A percentile compares a stretch with the other conserved stretches of the same genome.
Conservation (phyloP, 139 green algal genomes). For the Picochlorum costavermella region DNA sequence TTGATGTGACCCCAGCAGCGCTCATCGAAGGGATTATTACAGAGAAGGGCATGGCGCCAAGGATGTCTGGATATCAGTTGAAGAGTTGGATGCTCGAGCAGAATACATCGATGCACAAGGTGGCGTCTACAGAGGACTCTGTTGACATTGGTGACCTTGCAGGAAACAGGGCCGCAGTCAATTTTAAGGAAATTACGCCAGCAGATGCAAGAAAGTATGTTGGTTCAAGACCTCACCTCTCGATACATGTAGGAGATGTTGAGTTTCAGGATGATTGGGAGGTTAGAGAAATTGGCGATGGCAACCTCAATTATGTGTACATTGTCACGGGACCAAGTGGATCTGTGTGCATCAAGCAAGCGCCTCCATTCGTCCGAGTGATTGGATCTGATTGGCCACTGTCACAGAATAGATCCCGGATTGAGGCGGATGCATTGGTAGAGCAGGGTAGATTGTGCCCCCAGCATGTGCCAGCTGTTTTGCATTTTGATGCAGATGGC, state of each 20-base stretch:
- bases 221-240: constrained; percentile 32
- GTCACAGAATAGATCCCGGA: constrained; percentile 62
- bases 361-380: constrained; percentile 82
- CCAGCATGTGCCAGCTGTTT: constrained; percentile 68
- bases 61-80: constrained; percentile 41
- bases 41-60: constrained; percentile 68
- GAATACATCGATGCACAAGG: not conserved
- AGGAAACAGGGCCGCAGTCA: not conserved
- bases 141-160: not conserved
- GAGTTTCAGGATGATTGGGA: constrained; percentile 17
- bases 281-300: constrained; percentile 83
- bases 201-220: constrained; percentile 54
- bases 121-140: not conserved
- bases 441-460: constrained; percentile 53
- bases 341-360: constrained; percentile 78
- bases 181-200: constrained; percentile 38
- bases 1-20: constrained; percentile 81
- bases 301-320: constrained; percentile 99
- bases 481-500: constrained; percentile 45
- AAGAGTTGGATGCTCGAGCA: constrained; percentile 33
- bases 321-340: constrained; percentile 74
- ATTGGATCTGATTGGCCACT: constrained; percentile 89
- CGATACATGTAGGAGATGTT: constrained; percentile 35
- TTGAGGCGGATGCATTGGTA: constrained; percentile 60
- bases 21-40: constrained; percentile 95